Evolutionary conservation across 1,284 basidiomycete species (phyloP).

Genomic region (Ustilago cynodontis): DNA sequence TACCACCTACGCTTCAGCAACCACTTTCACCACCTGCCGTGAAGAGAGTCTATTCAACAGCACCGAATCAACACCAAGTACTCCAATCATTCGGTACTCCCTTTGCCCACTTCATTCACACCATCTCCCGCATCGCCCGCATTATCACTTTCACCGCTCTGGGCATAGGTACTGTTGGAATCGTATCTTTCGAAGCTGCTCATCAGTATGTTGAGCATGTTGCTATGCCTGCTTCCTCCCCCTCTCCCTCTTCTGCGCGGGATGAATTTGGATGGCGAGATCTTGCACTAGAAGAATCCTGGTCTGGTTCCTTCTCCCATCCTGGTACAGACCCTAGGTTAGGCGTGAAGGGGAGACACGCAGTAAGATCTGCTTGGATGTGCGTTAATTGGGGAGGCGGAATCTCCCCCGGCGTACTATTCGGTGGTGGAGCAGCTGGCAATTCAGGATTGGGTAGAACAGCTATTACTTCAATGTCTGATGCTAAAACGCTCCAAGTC

Average conservation of each 20-base stretch:
- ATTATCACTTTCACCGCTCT: slow-evolving; percentile 61
- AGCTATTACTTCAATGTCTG: slow-evolving; percentile 34
- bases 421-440: slow-evolving; percentile 38
- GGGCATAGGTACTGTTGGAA: slow-evolving; percentile 45
- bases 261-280: slow-evolving; percentile 51
- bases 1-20: not conserved
- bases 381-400: slow-evolving; percentile 65
- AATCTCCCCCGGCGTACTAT: slow-evolving; percentile 57
- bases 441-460: slow-evolving; percentile 38
- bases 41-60: slow-evolving; percentile 38
- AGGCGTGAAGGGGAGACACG: slow-evolving; percentile 63
- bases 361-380: slow-evolving; percentile 66
- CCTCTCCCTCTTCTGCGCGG: slow-evolving; percentile 7
- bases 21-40: not conserved
- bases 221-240: slow-evolving; percentile 48
- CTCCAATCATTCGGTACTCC: slow-evolving; percentile 57
- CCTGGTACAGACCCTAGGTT: slow-evolving; percentile 59
- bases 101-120: slow-evolving; percentile 60
- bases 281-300: slow-evolving; percentile 48
- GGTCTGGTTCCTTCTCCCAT: slow-evolving; percentile 25
- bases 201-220: slow-evolving; percentile 67
- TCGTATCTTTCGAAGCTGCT: slow-evolving; percentile 58
- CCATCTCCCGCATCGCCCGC: slow-evolving; percentile 63
- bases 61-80: slow-evolving; percentile 53
- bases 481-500: slow-evolving; percentile 21